phyloP scores from a whole-genome alignment of 1,139 yeast species.

The Saccharomyces hybrid region DNA sequence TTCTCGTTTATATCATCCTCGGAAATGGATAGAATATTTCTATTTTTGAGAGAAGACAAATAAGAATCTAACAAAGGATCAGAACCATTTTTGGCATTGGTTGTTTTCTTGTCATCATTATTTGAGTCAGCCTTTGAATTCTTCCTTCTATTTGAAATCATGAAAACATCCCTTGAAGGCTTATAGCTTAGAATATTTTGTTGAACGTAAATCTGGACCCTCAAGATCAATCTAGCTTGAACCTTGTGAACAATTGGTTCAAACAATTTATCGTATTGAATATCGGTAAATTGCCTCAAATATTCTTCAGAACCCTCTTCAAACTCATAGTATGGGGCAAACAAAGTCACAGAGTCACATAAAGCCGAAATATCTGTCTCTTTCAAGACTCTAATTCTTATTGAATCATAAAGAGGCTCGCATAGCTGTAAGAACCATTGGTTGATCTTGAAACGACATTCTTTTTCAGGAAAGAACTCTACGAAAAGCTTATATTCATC shows the following conservation, averaged over 20 bases:
- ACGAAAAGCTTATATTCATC: slow-evolving; percentile 56
- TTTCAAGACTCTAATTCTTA: slow-evolving; percentile 57
- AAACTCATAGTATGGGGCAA: slow-evolving; percentile 61
- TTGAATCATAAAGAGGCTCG: slow-evolving; percentile 68
- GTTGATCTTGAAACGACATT: slow-evolving; percentile 22
- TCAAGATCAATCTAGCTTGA: slow-evolving; percentile 70
- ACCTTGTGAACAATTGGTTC: slow-evolving; percentile 68
- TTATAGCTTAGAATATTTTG: slow-evolving; percentile 57
- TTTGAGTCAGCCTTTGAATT: slow-evolving; percentile 12
- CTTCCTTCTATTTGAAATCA: slow-evolving; percentile 42
- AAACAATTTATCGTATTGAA: slow-evolving; percentile 52
- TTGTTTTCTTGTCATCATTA: slow-evolving; percentile 5
- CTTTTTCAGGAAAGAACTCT: slow-evolving; percentile 39
- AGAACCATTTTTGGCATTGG: slow-evolving; percentile 1
- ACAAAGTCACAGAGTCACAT: slow-evolving; percentile 67
- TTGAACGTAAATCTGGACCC: slow-evolving; percentile 68
- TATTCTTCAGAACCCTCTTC: slow-evolving; percentile 38
- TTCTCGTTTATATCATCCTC: neutral
- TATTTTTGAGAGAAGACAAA: neutral
- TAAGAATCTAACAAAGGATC: neutral
- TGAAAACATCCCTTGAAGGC: slow-evolving; percentile 61
- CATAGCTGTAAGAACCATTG: slow-evolving; percentile 55
- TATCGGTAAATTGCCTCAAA: slow-evolving; percentile 24
- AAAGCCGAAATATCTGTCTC: slow-evolving; percentile 59
- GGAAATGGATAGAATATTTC: neutral